phyloP scores from a whole-genome alignment of 2,329 filamentous ascomycete genomes.

The Botrytis sinoallii region DNA sequence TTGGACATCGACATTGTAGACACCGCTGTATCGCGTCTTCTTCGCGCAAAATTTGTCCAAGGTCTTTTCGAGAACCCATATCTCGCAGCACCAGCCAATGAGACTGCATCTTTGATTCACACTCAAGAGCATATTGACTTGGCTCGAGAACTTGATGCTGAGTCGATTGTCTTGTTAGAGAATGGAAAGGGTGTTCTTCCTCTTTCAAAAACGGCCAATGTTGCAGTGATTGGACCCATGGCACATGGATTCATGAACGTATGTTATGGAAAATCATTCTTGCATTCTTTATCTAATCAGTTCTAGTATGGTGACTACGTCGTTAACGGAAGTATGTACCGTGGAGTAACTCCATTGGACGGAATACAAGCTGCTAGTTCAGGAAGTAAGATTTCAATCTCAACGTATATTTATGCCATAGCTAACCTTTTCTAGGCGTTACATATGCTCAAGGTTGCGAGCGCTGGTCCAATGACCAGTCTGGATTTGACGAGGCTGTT shows the following conservation, averaged over 20 bases:
- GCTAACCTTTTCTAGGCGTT: slow-evolving; percentile 39
- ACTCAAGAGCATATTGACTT: slow-evolving; percentile 65
- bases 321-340: slow-evolving; percentile 55
- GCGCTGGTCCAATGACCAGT: slow-evolving; percentile 68
- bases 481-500: slow-evolving; percentile 65
- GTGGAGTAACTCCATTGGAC: slow-evolving; percentile 66
- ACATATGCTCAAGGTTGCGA: slow-evolving; percentile 70
- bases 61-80: slow-evolving; percentile 72
- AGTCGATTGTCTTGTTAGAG: slow-evolving; percentile 78
- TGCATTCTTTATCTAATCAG: neutral
- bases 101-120: slow-evolving; percentile 59
- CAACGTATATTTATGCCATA: neutral
- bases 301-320: slow-evolving; percentile 71
- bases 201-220: slow-evolving; percentile 61
- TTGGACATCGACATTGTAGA: slow-evolving; percentile 60
- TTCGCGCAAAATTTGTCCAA: slow-evolving; percentile 65
- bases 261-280: slow-evolving; percentile 35
- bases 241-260: slow-evolving; percentile 68
- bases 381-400: slow-evolving; percentile 41
- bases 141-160: slow-evolving; percentile 72
- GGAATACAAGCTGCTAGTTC: slow-evolving; percentile 61
- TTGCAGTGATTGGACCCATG: slow-evolving; percentile 75
- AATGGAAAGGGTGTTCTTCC: slow-evolving; percentile 66
- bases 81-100: slow-evolving; percentile 51
- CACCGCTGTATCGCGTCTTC: slow-evolving; percentile 61